A percentile compares a stretch with the other conserved stretches of the same genome.
Evolutionary conservation across 108 stramenopile species (phyloP).

Genomic region (Cylindrotheca closterium): DNA sequence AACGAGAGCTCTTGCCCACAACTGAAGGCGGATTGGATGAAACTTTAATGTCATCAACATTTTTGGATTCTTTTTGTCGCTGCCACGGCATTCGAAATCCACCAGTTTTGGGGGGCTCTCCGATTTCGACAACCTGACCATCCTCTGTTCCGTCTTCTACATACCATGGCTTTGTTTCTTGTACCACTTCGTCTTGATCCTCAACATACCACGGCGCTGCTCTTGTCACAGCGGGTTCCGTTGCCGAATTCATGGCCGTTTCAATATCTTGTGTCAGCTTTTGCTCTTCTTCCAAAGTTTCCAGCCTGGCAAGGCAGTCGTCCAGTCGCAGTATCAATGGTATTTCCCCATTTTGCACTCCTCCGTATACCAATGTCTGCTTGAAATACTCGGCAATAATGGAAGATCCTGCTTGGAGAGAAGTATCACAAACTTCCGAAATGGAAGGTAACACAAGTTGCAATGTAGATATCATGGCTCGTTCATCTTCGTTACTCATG

Average conservation of each 20-base stretch:
- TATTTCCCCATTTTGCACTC: not conserved
- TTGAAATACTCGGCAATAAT: slow-evolving; percentile 6
- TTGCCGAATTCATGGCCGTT: not conserved
- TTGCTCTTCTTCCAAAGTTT: too few species aligned
- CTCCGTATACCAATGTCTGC: not conserved
- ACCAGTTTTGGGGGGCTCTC: not conserved
- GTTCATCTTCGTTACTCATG: not conserved
- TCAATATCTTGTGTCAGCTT: not conserved
- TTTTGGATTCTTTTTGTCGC: not conserved
- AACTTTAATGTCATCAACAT: too few species aligned
- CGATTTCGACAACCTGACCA: too few species aligned
- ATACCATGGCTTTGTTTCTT: slow-evolving; percentile 8
- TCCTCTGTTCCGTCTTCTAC: slow-evolving; percentile 36
- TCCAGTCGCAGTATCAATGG: not conserved
- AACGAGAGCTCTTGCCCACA: not conserved
- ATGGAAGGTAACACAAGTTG: not conserved
- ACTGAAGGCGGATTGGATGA: slow-evolving; percentile 5
- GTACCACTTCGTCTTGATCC: not conserved
- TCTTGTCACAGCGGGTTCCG: slow-evolving; percentile 1
- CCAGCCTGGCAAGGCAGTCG: not conserved
- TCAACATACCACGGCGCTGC: not conserved
- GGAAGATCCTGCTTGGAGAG: not conserved
- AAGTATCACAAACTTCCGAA: slow-evolving; percentile 2
- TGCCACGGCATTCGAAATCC: not conserved
- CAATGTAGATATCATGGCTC: not conserved